Base-by-base conservation (phyloP, 345 rosid species). In the Boechera divaricarpa region DNA sequence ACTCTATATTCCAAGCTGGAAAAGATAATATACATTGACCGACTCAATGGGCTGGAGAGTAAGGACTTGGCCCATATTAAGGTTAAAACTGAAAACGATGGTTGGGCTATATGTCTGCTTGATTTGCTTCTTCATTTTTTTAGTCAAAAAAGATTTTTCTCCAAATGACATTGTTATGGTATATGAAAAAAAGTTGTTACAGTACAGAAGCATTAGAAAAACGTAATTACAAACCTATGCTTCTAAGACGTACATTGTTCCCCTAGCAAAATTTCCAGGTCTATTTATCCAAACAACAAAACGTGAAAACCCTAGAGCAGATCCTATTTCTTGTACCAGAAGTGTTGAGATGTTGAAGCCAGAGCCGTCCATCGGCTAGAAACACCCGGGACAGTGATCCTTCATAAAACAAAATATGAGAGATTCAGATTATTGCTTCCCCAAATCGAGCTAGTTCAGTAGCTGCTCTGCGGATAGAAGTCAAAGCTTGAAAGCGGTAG, bases 391-490 rank as follows among this genome's bases (percentile, higher is more conserved):
- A 35, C 31, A 8, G 24, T 53, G 35, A 28, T 24, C 31, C 56
- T 13, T 12, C 60, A 21, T 21, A 21, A 1, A 21, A 1, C 24
- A 21, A 21, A 21, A 21, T 21, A 21, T 35, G 38, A 5, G 6
- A 35, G 7, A 35, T 3, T 13, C 10, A 9, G 18, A 13, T 12
- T 12, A 13, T 7, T 12, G 21, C 2, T 52, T 6, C 7, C 12
- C 60, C 26, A 42, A 24, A 8, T 39, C 16, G 21, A n/a, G 0
- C 29, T 65, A 49, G 49, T 24, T 78, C 63, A 78, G 36, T 78
- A 78, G 58, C 82, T 66, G 45, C 78, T 78, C 28, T 73, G 82
- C 11, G 64, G 12, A 44, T 7, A 78, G 26, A 72, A 39, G 8
- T 66, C 63, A 15, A 72, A 71, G 56, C 60, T 31, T 7, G 73